A percentile compares a stretch with the other conserved stretches of the same genome.
phyloP scores from a whole-genome alignment of 2,329 filamentous ascomycete genomes.

The Colletotrichum graminicola region DNA sequence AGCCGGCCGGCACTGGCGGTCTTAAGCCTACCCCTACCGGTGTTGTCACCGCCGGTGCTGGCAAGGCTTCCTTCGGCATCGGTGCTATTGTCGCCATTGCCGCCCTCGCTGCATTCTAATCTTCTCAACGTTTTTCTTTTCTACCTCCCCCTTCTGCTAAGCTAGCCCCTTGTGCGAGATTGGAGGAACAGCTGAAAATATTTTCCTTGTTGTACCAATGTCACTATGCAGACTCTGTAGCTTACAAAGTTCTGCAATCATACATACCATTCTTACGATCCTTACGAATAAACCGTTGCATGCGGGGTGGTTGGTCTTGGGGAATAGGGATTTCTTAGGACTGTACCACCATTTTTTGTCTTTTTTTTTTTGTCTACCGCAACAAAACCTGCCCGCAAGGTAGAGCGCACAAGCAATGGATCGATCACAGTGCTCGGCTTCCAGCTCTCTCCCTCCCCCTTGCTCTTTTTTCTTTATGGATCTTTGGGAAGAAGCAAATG shows the following conservation, averaged over 20 bases:
- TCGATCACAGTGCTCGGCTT: background rate
- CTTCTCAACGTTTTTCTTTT: slow-evolving; percentile 5
- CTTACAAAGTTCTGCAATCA: slow-evolving; percentile 41
- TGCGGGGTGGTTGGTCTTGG: slow-evolving; percentile 41
- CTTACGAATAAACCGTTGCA: slow-evolving; percentile 60
- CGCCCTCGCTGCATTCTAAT: slow-evolving; percentile 52
- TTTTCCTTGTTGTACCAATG: slow-evolving; percentile 44
- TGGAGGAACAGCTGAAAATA: slow-evolving; percentile 39
- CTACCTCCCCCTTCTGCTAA: slow-evolving; percentile 15
- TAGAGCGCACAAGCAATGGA: slow-evolving; percentile 30
- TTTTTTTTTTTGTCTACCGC: background rate
- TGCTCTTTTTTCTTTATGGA: slow-evolving; percentile 6
- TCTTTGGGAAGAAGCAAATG: slow-evolving; percentile 11
- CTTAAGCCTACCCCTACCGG: slow-evolving; percentile 51
- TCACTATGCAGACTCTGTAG: slow-evolving; percentile 39
- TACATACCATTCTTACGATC: slow-evolving; percentile 68
- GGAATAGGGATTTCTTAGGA: slow-evolving; percentile 1
- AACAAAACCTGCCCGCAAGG: slow-evolving; percentile 16
- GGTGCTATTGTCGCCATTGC: slow-evolving; percentile 61
- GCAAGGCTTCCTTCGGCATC: slow-evolving; percentile 57
- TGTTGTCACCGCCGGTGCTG: slow-evolving; percentile 54
- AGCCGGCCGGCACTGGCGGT: slow-evolving; percentile 51
- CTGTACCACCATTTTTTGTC: background rate
- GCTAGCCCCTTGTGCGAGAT: slow-evolving; percentile 19
- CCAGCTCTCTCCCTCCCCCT: slow-evolving; percentile 7